phyloP scores from a whole-genome alignment of 1,284 basidiomycete genomes.

The Tausonia pullulans region DNA sequence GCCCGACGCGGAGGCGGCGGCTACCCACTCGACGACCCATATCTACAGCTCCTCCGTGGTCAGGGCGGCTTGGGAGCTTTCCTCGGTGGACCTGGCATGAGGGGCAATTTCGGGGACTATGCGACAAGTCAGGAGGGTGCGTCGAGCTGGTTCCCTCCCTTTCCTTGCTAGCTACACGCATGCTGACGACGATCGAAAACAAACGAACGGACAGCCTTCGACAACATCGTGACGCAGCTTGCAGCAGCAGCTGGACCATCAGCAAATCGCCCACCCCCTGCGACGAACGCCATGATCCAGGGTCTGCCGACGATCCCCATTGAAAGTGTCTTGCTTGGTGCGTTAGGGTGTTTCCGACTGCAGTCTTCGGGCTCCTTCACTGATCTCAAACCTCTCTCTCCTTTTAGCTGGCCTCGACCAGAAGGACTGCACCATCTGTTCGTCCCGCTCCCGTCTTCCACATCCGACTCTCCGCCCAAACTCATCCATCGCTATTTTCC shows the following conservation, averaged over 20 bases:
- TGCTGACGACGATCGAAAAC: neutral
- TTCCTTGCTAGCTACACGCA: neutral
- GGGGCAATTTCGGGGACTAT: constrained; percentile 12
- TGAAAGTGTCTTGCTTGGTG: constrained; percentile 3
- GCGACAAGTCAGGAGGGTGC: constrained; percentile 14
- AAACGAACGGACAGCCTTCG: constrained; percentile 1
- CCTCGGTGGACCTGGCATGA: constrained; percentile 3
- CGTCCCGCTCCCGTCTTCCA: neutral
- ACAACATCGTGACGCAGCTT: constrained; percentile 12
- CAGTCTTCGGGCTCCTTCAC: too few species aligned
- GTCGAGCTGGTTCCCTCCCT: neutral
- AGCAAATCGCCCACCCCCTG: constrained; percentile 3
- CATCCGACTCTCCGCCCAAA: neutral
- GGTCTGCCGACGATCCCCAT: constrained; percentile 7
- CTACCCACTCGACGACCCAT: constrained; percentile 5
- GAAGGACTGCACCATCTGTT: constrained; percentile 11
- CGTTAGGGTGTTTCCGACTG: neutral
- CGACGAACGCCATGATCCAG: constrained; percentile 6
- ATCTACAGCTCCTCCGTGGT: constrained; percentile 2
- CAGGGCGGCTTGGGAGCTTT: constrained; percentile 9
- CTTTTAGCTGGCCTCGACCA: neutral
- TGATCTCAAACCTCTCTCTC: too few species aligned
- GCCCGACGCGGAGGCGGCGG: neutral
- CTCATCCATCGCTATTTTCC: neutral
- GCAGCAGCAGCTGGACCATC: constrained; percentile 6